Percentiles rank a stretch among this genome's conserved stretches.
Evolutionary conservation across 805 yeast species (phyloP).

Genomic region (Torulaspora gathmanii): DNA sequence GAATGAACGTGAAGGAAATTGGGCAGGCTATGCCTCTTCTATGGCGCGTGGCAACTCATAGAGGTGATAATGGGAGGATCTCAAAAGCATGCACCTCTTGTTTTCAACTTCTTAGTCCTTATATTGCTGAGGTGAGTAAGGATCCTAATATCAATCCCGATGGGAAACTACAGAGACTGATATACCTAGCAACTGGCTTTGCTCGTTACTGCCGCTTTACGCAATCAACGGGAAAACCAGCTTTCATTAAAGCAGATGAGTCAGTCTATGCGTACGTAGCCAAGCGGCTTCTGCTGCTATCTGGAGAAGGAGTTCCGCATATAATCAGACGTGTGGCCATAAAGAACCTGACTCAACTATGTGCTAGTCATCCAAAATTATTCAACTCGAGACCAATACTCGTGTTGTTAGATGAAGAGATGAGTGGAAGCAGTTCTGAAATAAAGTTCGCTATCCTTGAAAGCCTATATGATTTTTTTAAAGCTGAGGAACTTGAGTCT

Average conservation of each 20-base stretch:
- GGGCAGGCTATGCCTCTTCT: constrained; percentile 71
- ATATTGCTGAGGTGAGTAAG: constrained; percentile 32
- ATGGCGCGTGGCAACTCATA: constrained; percentile 50
- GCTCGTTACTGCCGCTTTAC: constrained; percentile 63
- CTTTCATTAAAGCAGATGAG: constrained; percentile 41
- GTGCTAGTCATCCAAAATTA: constrained; percentile 60
- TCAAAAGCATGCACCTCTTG: constrained; percentile 64
- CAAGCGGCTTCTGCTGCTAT: constrained; percentile 54
- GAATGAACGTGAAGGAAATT: constrained; percentile 54
- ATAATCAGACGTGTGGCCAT: constrained; percentile 49
- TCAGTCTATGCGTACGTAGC: constrained; percentile 54
- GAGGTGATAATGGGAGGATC: constrained; percentile 45
- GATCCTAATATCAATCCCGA: constrained; percentile 33
- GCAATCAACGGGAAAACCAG: constrained; percentile 39
- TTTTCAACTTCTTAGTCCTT: constrained; percentile 47
- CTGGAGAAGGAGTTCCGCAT: constrained; percentile 36
- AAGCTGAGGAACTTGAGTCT: constrained; percentile 49
- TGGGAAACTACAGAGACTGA: constrained; percentile 48
- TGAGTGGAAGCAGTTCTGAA: constrained; percentile 38
- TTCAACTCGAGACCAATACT: constrained; percentile 56
- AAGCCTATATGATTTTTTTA: constrained; percentile 55
- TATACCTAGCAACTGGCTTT: constrained; percentile 64
- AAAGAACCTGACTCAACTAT: constrained; percentile 52
- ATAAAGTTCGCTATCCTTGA: constrained; percentile 50
- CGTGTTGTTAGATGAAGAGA: constrained; percentile 47